phyloP scores from a whole-genome alignment of 768 basidiomycete species.

The Auriscalpium orientale region DNA sequence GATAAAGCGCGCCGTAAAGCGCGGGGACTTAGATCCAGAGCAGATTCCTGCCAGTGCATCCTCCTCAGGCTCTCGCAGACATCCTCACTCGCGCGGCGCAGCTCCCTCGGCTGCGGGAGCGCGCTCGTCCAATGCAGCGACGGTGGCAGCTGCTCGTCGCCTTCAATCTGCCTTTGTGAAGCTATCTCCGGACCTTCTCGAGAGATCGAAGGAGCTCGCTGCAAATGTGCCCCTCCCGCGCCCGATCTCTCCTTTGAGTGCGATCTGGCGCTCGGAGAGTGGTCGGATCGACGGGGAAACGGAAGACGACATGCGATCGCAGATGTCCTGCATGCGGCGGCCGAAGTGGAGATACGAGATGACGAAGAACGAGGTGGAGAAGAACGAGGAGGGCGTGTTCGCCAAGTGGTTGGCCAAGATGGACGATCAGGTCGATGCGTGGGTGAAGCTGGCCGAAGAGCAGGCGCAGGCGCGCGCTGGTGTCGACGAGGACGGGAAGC shows the following conservation, averaged over 20 bases:
- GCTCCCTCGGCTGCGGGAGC: neutral
- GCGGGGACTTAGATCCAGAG: constrained; percentile 49
- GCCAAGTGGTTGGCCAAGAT: constrained; percentile 69
- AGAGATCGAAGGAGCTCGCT: constrained; percentile 50
- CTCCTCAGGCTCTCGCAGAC: constrained; percentile 12
- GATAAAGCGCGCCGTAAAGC: constrained; percentile 77
- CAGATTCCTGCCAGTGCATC: constrained; percentile 13
- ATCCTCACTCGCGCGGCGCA: neutral
- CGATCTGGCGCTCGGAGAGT: constrained; percentile 22
- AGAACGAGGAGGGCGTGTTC: constrained; percentile 82
- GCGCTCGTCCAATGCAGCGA: constrained; percentile 11
- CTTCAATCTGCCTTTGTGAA: constrained; percentile 69
- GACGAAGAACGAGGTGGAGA: constrained; percentile 84
- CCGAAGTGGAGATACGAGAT: constrained; percentile 86
- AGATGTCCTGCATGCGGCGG: constrained; percentile 47
- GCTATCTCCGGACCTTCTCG: constrained; percentile 51
- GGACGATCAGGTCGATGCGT: constrained; percentile 46
- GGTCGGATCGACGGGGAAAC: constrained; percentile 1
- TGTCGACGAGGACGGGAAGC: neutral
- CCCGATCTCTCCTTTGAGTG: constrained; percentile 40
- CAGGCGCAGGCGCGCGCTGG: neutral
- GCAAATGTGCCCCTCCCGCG: constrained; percentile 44
- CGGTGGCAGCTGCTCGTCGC: constrained; percentile 36
- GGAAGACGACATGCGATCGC: neutral
- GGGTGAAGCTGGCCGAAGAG: constrained; percentile 23